Percentiles rank a stretch among this genome's conserved stretches.
Conservation (phyloP, 306 rosid genomes). For the Prunus dulcis region DNA sequence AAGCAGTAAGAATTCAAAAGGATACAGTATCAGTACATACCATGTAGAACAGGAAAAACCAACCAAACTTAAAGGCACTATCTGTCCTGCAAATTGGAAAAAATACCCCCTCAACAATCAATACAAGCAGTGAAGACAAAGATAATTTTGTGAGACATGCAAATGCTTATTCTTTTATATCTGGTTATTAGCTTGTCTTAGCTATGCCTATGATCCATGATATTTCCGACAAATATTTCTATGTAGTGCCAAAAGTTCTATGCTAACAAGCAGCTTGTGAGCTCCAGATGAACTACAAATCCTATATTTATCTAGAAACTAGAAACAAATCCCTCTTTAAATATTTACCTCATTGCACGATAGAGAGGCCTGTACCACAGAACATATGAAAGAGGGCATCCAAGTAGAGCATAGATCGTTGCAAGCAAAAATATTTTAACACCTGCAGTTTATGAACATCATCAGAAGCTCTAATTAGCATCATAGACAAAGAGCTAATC, state of each 20-base stretch:
- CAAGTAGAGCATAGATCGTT: constrained; percentile 81
- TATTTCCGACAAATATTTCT: neutral
- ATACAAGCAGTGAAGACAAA: neutral
- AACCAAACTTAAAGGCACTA: constrained; percentile 89
- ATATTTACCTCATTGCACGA: constrained; percentile 86
- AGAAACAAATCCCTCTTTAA: neutral
- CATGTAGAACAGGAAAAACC: constrained; percentile 96
- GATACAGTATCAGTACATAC: constrained; percentile 37
- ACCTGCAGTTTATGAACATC: constrained; percentile 53
- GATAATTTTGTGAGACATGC: neutral
- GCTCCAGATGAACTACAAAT: neutral
- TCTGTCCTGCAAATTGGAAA: constrained; percentile 75
- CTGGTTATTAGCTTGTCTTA: neutral
- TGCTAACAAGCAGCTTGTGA: neutral
- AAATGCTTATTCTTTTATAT: neutral
- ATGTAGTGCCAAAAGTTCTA: neutral
- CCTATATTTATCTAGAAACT: neutral
- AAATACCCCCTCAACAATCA: constrained; percentile 21
- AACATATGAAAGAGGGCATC: constrained; percentile 87
- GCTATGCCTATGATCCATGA: neutral
- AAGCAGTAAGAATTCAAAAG: constrained; percentile 3
- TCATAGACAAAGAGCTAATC: constrained; percentile 12
- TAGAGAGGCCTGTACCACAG: constrained; percentile 98
- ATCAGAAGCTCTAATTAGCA: constrained; percentile 23
- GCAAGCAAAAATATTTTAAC: constrained; percentile 94